Evolutionary conservation across 2,329 filamentous ascomycete genomes (phyloP).

Genomic region (Sporothrix phasma): DNA sequence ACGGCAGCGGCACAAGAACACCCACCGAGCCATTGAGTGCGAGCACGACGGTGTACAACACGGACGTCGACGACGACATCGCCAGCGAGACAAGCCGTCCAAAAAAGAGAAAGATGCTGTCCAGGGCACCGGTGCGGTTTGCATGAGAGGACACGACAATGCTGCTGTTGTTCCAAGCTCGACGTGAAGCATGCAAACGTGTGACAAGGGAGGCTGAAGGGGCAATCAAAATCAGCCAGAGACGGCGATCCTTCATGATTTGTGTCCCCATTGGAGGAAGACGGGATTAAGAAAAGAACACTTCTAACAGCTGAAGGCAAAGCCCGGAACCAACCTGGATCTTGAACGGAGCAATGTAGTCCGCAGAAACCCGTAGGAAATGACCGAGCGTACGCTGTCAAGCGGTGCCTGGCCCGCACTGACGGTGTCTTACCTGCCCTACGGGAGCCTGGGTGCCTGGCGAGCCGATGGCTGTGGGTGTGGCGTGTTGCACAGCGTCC

Average conservation of each 20-base stretch:
- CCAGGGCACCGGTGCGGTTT: slow-evolving; percentile 11
- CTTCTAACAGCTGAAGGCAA: neutral
- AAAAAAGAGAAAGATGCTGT: slow-evolving; percentile 3
- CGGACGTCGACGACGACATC: neutral
- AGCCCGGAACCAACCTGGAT: neutral
- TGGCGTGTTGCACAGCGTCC: neutral
- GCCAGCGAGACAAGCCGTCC: neutral
- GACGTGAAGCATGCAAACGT: neutral
- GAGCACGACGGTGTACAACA: neutral
- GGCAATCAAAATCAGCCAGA: neutral
- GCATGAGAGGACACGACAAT: neutral
- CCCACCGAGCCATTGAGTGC: neutral
- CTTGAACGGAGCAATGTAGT: neutral
- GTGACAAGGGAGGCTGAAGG: neutral
- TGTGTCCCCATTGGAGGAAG: neutral
- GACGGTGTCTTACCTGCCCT: neutral
- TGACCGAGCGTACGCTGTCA: neutral
- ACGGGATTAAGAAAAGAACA: neutral
- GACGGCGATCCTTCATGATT: neutral
- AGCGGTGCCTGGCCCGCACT: too few relatives aligned
- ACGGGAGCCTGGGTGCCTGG: neutral
- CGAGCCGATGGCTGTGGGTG: neutral
- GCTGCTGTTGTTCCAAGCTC: neutral
- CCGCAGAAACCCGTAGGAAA: neutral
- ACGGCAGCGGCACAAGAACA: neutral